Conservation (phyloP, 2,329 filamentous ascomycete genomes). For the Pseudogymnoascus sp. region DNA sequence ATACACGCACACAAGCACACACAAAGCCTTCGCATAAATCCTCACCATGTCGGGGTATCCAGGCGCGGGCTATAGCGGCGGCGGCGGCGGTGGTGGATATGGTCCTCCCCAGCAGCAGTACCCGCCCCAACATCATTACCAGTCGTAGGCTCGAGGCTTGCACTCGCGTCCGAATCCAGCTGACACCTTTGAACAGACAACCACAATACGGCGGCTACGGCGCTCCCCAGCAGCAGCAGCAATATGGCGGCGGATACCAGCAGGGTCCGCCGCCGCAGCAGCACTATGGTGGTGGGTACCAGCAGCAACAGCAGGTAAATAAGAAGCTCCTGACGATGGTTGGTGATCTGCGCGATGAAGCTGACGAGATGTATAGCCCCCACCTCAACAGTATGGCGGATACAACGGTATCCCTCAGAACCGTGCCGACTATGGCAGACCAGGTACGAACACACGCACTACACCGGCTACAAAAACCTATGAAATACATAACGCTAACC, state of each 20-base stretch:
- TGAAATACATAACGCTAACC: background rate
- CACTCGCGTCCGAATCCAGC: constrained; percentile 22
- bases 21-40: background rate
- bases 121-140: constrained; percentile 37
- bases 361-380: constrained; percentile 23
- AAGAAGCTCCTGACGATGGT: background rate
- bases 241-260: constrained; percentile 24
- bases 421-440: constrained; percentile 42
- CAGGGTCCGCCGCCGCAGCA: constrained; percentile 16
- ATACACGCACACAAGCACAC: background rate
- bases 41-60: constrained; percentile 59
- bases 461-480: background rate
- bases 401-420: constrained; percentile 30
- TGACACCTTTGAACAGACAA: constrained; percentile 28
- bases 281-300: background rate
- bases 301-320: constrained; percentile 11
- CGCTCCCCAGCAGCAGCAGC: constrained; percentile 41
- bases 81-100: constrained; percentile 39
- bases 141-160: constrained; percentile 38
- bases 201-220: constrained; percentile 42
- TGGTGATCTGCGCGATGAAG: background rate
- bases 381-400: constrained; percentile 42
- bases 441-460: constrained; percentile 39
- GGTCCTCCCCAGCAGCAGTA: constrained; percentile 38
- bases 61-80: constrained; percentile 42